A percentile compares a stretch with the other conserved stretches of the same genome.
phyloP scores from a whole-genome alignment of 1,284 basidiomycete genomes.

The Omphalotus olearius region DNA sequence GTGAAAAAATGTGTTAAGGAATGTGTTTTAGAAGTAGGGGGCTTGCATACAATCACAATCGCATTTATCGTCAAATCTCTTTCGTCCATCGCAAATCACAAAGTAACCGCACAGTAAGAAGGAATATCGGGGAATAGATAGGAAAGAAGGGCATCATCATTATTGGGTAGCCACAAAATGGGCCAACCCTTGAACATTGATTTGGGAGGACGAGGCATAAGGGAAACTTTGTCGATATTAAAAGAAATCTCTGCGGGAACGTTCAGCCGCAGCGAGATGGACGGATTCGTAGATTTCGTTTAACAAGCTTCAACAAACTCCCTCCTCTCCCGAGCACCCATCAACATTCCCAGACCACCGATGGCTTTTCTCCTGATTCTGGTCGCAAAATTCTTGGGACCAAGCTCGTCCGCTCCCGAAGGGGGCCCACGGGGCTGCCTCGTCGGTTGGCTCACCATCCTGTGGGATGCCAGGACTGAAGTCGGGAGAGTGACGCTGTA shows the following conservation, averaged over 20 bases:
- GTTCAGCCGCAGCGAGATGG: background rate
- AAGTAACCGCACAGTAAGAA: slow-evolving; percentile 6
- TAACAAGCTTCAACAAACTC: slow-evolving; percentile 63
- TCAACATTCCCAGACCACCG: slow-evolving; percentile 67
- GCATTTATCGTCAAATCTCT: slow-evolving; percentile 5
- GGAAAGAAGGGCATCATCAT: slow-evolving; percentile 7
- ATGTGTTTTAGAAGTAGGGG: slow-evolving; percentile 4
- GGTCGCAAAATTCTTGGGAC: slow-evolving; percentile 86
- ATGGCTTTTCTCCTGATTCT: slow-evolving; percentile 78
- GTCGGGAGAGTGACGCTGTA: slow-evolving; percentile 10
- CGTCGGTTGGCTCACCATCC: slow-evolving; percentile 62
- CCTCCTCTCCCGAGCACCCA: slow-evolving; percentile 71
- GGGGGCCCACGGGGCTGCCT: slow-evolving; percentile 87
- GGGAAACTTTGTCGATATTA: background rate
- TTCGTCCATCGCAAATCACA: slow-evolving; percentile 6
- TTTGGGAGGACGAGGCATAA: background rate
- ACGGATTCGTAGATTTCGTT: slow-evolving; percentile 19
- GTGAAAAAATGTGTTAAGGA: slow-evolving; percentile 2
- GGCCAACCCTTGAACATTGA: background rate
- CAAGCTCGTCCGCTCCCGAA: slow-evolving; percentile 79
- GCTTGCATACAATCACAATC: background rate
- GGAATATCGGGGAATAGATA: background rate
- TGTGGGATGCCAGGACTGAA: slow-evolving; percentile 35
- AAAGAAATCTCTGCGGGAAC: background rate
- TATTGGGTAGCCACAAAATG: background rate